phyloP scores from a whole-genome alignment of 2,329 filamentous ascomycete genomes.

The Beauveria sp. region DNA sequence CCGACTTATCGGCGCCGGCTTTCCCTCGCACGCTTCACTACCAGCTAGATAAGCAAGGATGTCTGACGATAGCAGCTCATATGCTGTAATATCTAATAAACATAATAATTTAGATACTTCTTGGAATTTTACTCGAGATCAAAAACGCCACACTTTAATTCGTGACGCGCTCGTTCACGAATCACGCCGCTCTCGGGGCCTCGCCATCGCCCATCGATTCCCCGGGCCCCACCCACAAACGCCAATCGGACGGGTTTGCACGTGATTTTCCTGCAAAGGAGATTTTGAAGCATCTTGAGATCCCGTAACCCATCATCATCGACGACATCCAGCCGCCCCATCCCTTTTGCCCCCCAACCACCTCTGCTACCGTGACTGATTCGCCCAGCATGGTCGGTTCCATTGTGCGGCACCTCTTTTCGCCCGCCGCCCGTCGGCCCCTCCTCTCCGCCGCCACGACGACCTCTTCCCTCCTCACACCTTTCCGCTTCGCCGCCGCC shows the following conservation, averaged over 20 bases:
- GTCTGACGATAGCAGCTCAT: no score
- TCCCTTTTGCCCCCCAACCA: background rate
- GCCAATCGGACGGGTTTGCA: conserved; percentile 2
- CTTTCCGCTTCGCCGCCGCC: conserved; percentile 13
- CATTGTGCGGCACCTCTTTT: conserved; percentile 29
- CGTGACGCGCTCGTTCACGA: no score
- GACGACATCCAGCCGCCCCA: background rate
- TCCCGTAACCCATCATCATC: background rate
- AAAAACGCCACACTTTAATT: no score
- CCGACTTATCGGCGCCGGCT: no score
- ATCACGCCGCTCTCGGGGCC: no score
- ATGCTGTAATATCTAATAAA: no score
- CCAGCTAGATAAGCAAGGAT: no score
- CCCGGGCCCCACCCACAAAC: background rate
- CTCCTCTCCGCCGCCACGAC: conserved; percentile 17
- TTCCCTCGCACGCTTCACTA: no score
- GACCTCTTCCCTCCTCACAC: conserved; percentile 20
- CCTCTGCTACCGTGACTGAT: conserved; percentile 11
- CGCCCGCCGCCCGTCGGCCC: conserved; percentile 23
- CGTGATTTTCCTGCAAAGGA: conserved; percentile 6
- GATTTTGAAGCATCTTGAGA: background rate
- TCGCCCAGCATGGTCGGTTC: conserved; percentile 26
- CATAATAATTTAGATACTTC: no score
- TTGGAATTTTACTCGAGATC: no score
- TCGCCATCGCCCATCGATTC: background rate